Base-by-base conservation (phyloP, 2,329 filamentous ascomycete genomes). In the Pseudocercospora cruenta region DNA sequence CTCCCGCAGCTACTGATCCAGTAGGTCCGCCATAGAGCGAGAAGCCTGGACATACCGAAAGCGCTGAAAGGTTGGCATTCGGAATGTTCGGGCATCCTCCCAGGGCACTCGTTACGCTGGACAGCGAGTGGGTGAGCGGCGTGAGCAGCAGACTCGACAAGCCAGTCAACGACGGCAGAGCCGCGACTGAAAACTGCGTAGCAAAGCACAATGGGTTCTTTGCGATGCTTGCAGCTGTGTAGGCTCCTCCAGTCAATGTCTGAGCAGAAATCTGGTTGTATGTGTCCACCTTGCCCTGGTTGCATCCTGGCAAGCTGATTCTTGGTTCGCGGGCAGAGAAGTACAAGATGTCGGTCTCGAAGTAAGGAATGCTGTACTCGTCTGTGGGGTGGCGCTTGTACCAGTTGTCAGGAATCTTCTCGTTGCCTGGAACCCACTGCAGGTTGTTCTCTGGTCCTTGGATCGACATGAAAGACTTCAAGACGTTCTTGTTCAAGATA, bases 391-490 rank as follows among this genome's bases (percentile, higher is more conserved):
- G 67, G 31, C 73, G 68, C 4, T 65, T 68, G 67, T 72, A 74
- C 72, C 72, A 62, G 45, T 58, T 64, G 12, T 59, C 64, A 4
- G 58, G 28, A n/a, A 54, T 51, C 10, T 74, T 70, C 68, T 82
- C 80, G 22, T 75, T 65, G 45, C 78, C 79, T 3, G 61, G 67
- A 5, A 70, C 71, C 68, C 76, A 76, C 14, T 33, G 62, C 5
- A 59, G 58, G 26, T 70, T 71, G 26, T 72, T 71, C 10, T 74
- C 71, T 1, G 71, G 65, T 24, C 74, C 76, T 5, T 66, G 71
- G 22, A 81, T 72, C 43, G 75, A 72, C 55, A 74, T 75, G 70
- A 79, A 80, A 10, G 74, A 74, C 63, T 77, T 78, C 6, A 81
- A 67, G 1, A 75, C 71, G 16, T 76, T 67, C 47, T 73, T 70